These are phyloP conservation scores for Morella rubra DNA, from an alignment of 306 rosid species.

Conservation along the genomic window DNA sequence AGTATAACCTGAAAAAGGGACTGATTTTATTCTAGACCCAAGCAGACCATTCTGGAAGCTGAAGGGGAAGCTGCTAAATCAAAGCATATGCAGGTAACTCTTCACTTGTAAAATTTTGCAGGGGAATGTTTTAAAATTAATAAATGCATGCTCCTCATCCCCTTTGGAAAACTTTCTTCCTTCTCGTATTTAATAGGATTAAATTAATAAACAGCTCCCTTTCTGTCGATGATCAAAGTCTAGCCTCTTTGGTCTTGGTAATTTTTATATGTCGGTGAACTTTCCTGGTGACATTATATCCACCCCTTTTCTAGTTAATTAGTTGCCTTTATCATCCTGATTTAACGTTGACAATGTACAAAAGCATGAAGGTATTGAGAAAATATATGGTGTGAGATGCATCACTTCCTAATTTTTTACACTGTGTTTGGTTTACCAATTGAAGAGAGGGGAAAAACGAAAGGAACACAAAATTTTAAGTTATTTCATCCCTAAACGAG, in stretches of 20 bases:
- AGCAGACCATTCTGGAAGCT: slow-evolving; percentile 91
- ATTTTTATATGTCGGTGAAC: neutral
- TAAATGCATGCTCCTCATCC: slow-evolving; percentile 5
- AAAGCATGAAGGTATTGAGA: neutral
- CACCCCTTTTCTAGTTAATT: too few species aligned
- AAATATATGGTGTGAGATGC: neutral
- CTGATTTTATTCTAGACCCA: slow-evolving; percentile 59
- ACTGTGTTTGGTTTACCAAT: neutral
- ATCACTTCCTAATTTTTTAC: neutral
- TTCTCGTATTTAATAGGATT: neutral
- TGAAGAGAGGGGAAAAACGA: neutral
- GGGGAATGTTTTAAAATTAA: slow-evolving; percentile 16
- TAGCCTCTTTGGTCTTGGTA: neutral
- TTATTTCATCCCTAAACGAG: neutral
- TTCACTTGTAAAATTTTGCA: slow-evolving; percentile 5
- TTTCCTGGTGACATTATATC: neutral
- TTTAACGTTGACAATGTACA: neutral
- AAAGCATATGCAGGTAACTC: slow-evolving; percentile 55
- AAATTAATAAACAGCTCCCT: neutral
- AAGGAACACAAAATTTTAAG: neutral
- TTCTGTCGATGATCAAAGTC: neutral
- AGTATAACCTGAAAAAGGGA: slow-evolving; percentile 15
- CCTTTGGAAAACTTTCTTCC: neutral
- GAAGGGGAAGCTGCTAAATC: slow-evolving; percentile 88
- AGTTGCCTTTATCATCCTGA: too few species aligned